Base-by-base conservation (phyloP, 345 rosid genomes). In the Eucalyptus fibrosa region DNA sequence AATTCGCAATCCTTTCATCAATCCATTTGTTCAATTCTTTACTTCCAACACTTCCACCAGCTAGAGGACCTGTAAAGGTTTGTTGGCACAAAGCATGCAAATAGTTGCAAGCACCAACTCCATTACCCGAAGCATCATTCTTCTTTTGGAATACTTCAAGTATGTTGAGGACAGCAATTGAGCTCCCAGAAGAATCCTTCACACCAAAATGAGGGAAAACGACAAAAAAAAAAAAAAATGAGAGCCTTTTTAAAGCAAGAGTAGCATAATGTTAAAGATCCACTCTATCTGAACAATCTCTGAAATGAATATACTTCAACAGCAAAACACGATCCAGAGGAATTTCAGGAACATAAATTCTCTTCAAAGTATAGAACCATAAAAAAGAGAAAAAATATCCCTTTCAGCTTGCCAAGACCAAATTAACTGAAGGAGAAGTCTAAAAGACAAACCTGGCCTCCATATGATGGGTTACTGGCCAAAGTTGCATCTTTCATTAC, bases 1-100 rank as follows among this genome's bases (percentile, higher is more conserved):
- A 95, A 42, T 90, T 90, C 26, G 92, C 91, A 91, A 96, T 93
- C 92, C 97, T 94, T 92, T 97, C 99, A 93, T 97, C 99, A 87
- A 97, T 93, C 99, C 99, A 98, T 93, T 95, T 98, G 91, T 96
- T 91, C 92, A 98, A 94, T 87, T 98, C 99, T 92, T 96, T 97
- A 91, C 90, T 95, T 90, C 99, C 97, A 89, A 91, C 97, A 95
- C 90, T 95, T 86, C 99, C 99, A 85, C 99, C 99, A 92, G 95
- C 97, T 95, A 98, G 92, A 44, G 99, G 99, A 91, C 99, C 99
- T 50, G 99, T 96, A 93, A 96, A 95, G 85, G 96, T 92, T 90
- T 96, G 96, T 91, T 96, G 96, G 93, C 94, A 92, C 86, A 98
- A 93, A 90, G 96, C 91, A 92, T 60, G 94, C 56, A 97, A 94